Percentiles rank a stretch among this genome's conserved stretches.
Conservation (phyloP, 2,329 filamentous ascomycete species). For the Periglandula ipomoeae region DNA sequence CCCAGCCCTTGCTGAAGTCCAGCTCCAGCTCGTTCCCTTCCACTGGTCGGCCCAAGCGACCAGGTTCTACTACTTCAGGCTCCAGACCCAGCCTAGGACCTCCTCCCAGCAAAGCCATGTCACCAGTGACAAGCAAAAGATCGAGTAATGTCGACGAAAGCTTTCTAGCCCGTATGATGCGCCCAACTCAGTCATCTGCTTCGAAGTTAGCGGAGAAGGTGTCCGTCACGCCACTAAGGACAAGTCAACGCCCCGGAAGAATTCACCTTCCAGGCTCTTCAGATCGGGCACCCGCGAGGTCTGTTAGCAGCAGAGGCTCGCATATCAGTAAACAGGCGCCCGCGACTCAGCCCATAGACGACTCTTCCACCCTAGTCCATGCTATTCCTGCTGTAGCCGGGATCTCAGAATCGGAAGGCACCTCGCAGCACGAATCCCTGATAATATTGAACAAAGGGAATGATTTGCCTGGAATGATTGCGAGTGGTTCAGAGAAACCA, state of each 20-base stretch:
- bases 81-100: conserved; percentile 46
- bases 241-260: conserved; percentile 12
- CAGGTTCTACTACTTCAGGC: conserved; percentile 35
- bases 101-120: conserved; percentile 42
- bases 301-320: conserved; percentile 1
- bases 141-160: conserved; percentile 54
- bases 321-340: not conserved
- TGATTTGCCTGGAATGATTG: too few species aligned
- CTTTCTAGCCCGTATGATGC: conserved; percentile 75
- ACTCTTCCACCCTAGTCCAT: too few species aligned
- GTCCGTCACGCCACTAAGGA: conserved; percentile 39
- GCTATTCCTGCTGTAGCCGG: too few species aligned
- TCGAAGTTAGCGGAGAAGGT: conserved; percentile 59
- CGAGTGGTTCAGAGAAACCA: too few species aligned
- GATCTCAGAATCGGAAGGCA: too few species aligned
- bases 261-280: not conserved
- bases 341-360: not conserved
- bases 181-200: conserved; percentile 61
- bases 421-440: too few species aligned
- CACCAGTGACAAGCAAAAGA: conserved; percentile 18
- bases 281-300: not conserved
- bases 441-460: too few species aligned
- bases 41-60: conserved; percentile 30
- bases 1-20: conserved; percentile 24
- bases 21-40: conserved; percentile 6